A percentile compares a stretch with the other conserved stretches of the same genome.
phyloP scores from a whole-genome alignment of 2,329 filamentous ascomycete species.

The Coleophoma crateriformis region DNA sequence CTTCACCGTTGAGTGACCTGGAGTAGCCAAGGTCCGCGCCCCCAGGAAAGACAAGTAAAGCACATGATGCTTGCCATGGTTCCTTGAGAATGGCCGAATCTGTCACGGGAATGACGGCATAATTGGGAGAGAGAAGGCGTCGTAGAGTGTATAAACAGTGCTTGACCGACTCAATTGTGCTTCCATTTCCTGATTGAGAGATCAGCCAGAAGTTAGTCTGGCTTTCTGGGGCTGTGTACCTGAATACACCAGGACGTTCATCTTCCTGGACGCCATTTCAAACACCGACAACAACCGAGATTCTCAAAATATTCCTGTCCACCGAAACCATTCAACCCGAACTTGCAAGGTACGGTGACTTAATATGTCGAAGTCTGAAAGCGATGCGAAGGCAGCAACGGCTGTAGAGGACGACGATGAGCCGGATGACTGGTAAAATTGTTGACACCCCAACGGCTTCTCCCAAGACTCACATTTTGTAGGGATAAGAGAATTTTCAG shows the following conservation, averaged over 20 bases:
- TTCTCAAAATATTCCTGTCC: constrained; percentile 3
- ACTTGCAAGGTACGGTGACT: background rate
- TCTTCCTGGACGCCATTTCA: constrained; percentile 57
- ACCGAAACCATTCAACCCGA: constrained; percentile 8
- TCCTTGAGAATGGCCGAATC: constrained; percentile 79
- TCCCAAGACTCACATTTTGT: constrained; percentile 17
- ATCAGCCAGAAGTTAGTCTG: background rate
- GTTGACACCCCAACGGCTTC: constrained; percentile 5
- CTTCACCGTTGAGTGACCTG: constrained; percentile 77
- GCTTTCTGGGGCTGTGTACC: constrained; percentile 43
- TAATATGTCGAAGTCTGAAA: constrained; percentile 24
- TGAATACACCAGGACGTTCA: constrained; percentile 93
- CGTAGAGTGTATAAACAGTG: constrained; percentile 86
- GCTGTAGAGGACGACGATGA: constrained; percentile 68
- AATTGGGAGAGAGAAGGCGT: constrained; percentile 79
- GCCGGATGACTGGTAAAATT: constrained; percentile 81
- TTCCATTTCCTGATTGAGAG: constrained; percentile 62
- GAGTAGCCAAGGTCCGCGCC: constrained; percentile 94
- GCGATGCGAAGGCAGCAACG: constrained; percentile 20
- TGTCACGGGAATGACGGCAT: constrained; percentile 83
- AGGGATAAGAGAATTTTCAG: constrained; percentile 99
- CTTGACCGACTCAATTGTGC: constrained; percentile 80
- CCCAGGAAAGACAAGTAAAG: constrained; percentile 85
- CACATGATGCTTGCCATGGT: constrained; percentile 83
- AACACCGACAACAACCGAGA: constrained; percentile 20